Evolutionary conservation across 2,329 filamentous ascomycete genomes (phyloP), one percentile per base, ranked within the genome.

Genomic region (Chrysoporthe puriensis): DNA sequence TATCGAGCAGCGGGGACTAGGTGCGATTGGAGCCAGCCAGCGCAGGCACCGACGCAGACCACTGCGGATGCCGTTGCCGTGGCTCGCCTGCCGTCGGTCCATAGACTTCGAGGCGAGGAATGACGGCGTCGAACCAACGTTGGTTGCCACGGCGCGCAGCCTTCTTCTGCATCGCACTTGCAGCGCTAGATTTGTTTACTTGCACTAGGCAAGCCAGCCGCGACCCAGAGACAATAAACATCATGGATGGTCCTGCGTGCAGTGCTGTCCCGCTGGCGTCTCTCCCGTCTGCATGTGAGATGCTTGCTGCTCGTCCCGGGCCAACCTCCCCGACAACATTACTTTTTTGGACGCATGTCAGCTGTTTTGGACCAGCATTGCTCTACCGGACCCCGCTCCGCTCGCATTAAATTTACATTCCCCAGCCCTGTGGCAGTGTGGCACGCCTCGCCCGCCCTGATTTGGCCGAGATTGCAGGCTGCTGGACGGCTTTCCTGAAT

Each of bases 401-500:
- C 44, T 56, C 52, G 16, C 32, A 57, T 40, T 21, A 34, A 40
- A 40, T 40, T 57, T 57, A 40, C 54, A 57, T 57, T 57, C 54
- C 54, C 40, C 8, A 13, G 54, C 54, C 34, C 34, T 57, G 4
- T n/a, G 54, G n/a, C 16, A 21, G 54, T 8, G 44, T 13, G 54
- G 18, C 34, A 57, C 44, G 13, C 11, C 44, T 46, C 44, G n/a
- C 4, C 34, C 34, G n/a, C 32, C 34, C n/a, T 57, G 34, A 40
- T 57, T 36, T 34, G 54, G 26, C 32, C 21, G 54, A 57, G 8
- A 57, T 40, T 21, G 32, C 54, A 26, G 26, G 54, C 32, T 57
- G 54, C 54, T 57, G 54, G 16, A 34, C 60, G 32, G 61, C n/a
- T n/a, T 54, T 54, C 48, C 61, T 26, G 34, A 63, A 56, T 54